Percentiles rank a stretch among this genome's conserved stretches.
These are phyloP conservation scores for Filobasidium uniguttulatum DNA, from an alignment of 1,284 basidiomycete genomes.

Conservation along the genomic window DNA sequence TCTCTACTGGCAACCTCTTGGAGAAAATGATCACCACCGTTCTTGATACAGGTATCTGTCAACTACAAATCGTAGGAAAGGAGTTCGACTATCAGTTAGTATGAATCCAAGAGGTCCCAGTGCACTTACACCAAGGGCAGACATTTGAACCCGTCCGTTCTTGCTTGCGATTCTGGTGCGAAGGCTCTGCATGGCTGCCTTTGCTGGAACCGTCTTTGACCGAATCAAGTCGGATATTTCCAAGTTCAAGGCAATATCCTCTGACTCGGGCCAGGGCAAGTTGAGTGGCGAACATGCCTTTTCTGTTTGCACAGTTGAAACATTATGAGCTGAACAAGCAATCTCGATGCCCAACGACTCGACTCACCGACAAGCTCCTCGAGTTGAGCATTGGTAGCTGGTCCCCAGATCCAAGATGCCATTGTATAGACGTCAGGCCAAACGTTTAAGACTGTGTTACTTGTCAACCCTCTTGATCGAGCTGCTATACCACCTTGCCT, in stretches of 20 bases:
- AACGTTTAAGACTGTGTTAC: no score
- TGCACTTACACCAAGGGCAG: slow-evolving; percentile 63
- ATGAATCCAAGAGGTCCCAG: background rate
- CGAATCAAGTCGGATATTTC: slow-evolving; percentile 96
- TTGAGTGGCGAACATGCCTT: slow-evolving; percentile 38
- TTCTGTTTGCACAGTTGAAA: slow-evolving; percentile 21
- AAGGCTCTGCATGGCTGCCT: slow-evolving; percentile 76
- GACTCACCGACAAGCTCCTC: slow-evolving; percentile 36
- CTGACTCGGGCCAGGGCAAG: slow-evolving; percentile 40
- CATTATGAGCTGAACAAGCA: background rate
- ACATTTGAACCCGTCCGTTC: slow-evolving; percentile 90
- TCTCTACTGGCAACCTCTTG: slow-evolving; percentile 70
- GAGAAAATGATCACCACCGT: slow-evolving; percentile 87
- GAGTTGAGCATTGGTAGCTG: slow-evolving; percentile 29
- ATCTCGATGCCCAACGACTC: background rate
- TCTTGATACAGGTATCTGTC: slow-evolving; percentile 91
- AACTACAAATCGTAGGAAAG: slow-evolving; percentile 54
- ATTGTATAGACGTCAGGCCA: no score
- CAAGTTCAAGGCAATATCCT: slow-evolving; percentile 86
- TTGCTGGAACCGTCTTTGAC: slow-evolving; percentile 72
- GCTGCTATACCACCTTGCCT: no score
- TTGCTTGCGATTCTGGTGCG: slow-evolving; percentile 78
- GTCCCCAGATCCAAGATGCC: slow-evolving; percentile 35
- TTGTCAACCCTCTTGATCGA: no score
- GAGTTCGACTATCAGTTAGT: slow-evolving; percentile 7